Evolutionary conservation across 768 basidiomycete species (phyloP).

Genomic region (Pleurotus eryngii): DNA sequence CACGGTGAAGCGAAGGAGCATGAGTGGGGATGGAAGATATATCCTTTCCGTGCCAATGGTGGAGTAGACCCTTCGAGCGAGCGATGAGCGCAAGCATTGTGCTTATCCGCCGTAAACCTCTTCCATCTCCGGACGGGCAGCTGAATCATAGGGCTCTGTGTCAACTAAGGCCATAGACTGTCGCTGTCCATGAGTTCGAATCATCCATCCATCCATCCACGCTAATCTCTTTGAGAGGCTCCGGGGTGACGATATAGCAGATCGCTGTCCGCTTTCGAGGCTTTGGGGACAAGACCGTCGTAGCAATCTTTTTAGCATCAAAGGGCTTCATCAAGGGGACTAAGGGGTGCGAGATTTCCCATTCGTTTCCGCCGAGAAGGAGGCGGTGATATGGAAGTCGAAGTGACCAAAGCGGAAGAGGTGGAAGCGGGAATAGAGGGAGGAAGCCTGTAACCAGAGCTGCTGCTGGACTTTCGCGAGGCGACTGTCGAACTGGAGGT

Average conservation of each 20-base stretch:
- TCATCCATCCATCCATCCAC: conserved; percentile 74
- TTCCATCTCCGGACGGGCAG: conserved; percentile 19
- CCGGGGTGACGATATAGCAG: conserved; percentile 34
- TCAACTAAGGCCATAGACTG: conserved; percentile 54
- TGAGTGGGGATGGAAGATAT: conserved; percentile 8
- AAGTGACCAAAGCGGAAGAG: conserved; percentile 16
- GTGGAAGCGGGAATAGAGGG: conserved; percentile 18
- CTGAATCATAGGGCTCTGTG: conserved; percentile 20
- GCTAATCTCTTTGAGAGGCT: conserved; percentile 20
- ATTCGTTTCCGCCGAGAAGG: conserved; percentile 11
- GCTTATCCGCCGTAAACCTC: conserved; percentile 42
- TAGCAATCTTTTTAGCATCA: conserved; percentile 53
- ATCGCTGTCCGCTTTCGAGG: conserved; percentile 36
- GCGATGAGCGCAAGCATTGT: conserved; percentile 49
- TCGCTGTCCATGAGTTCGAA: conserved; percentile 62
- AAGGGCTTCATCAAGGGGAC: conserved; percentile 19
- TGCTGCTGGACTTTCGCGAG: conserved; percentile 18
- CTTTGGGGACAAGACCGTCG: conserved; percentile 37
- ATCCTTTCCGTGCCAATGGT: conserved; percentile 34
- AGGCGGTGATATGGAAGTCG: conserved; percentile 33
- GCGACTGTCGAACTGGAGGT: conserved; percentile 34
- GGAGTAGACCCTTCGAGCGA: conserved; percentile 47
- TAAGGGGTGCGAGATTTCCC: conserved; percentile 2
- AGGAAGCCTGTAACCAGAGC: too few relatives aligned
- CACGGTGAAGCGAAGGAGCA: conserved; percentile 5